Percentiles rank a stretch among this genome's conserved stretches.
phyloP scores from a whole-genome alignment of 2,329 filamentous ascomycete species.

The Gnomoniopsis sp. region DNA sequence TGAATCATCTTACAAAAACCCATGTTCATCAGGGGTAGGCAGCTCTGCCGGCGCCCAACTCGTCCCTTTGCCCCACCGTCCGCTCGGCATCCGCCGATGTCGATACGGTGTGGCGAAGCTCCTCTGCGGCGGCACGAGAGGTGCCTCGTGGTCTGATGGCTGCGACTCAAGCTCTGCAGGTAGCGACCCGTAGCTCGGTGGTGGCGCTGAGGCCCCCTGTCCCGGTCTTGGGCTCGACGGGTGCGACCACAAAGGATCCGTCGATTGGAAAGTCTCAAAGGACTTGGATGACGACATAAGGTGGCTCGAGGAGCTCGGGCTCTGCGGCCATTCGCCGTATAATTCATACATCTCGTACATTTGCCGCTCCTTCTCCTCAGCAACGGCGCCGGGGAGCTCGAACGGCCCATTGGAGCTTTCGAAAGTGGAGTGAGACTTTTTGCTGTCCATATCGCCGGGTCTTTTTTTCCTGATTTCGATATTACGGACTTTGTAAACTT shows the following conservation, averaged over 20 bases:
- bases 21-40: not conserved
- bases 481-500: not conserved
- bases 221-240: not conserved
- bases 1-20: not conserved
- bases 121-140: not conserved
- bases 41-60: constrained; percentile 1
- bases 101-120: not conserved
- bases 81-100: not conserved
- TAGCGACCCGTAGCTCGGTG: constrained; percentile 9
- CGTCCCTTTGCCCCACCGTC: not conserved
- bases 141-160: not conserved
- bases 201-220: not conserved
- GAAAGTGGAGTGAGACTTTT: not conserved
- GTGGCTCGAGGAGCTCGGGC: not conserved
- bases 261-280: not conserved
- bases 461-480: not conserved
- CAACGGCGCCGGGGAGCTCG: constrained; percentile 2
- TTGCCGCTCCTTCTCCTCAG: not conserved
- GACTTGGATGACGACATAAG: not conserved
- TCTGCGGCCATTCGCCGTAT: not conserved
- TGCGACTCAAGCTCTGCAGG: constrained; percentile 17
- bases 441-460: not conserved
- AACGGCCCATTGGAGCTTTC: constrained; percentile 13
- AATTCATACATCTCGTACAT: constrained; percentile 1
- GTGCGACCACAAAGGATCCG: constrained; percentile 1